Percentiles rank a stretch among this genome's conserved stretches.
Conservation (phyloP, 768 basidiomycete species). For the Mycena indigotica region DNA sequence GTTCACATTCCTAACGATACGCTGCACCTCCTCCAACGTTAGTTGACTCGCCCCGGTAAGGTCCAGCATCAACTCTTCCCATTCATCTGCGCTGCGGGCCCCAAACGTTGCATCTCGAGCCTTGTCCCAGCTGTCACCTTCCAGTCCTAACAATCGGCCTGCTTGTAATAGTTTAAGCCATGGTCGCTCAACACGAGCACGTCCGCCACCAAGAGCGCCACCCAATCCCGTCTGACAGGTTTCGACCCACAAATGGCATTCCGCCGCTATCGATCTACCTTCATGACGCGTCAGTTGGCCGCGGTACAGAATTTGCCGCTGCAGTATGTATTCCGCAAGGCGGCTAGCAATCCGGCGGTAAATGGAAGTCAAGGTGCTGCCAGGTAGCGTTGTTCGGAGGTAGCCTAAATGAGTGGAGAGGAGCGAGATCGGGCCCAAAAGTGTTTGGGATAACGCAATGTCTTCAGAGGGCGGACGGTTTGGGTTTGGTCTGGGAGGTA, state of each 20-base stretch:
- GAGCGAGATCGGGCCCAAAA: conserved; percentile 76
- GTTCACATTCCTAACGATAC: conserved; percentile 52
- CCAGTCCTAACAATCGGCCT: conserved; percentile 64
- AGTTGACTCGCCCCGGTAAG: conserved; percentile 64
- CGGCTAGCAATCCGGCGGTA: conserved; percentile 77
- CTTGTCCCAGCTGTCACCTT: conserved; percentile 53
- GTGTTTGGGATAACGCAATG: conserved; percentile 63
- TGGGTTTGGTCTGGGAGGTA: conserved; percentile 24
- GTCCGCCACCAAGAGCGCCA: conserved; percentile 46
- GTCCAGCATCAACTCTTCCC: conserved; percentile 57
- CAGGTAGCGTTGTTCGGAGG: conserved; percentile 66
- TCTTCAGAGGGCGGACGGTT: conserved; percentile 32
- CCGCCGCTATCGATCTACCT: conserved; percentile 63
- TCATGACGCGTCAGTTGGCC: conserved; percentile 65
- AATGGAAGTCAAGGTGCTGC: conserved; percentile 54
- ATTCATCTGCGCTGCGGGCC: conserved; percentile 45
- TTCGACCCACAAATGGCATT: conserved; percentile 84
- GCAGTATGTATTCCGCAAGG: conserved; percentile 76
- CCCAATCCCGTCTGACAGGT: conserved; percentile 66
- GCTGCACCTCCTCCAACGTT: conserved; percentile 59
- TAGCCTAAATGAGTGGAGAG: conserved; percentile 79
- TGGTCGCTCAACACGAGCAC: conserved; percentile 64
- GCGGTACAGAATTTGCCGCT: conserved; percentile 80
- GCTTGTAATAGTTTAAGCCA: conserved; percentile 78
- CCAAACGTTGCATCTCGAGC: conserved; percentile 55